Evolutionary conservation across 768 basidiomycete species (phyloP).

Genomic region (Cantharellus anzutake): DNA sequence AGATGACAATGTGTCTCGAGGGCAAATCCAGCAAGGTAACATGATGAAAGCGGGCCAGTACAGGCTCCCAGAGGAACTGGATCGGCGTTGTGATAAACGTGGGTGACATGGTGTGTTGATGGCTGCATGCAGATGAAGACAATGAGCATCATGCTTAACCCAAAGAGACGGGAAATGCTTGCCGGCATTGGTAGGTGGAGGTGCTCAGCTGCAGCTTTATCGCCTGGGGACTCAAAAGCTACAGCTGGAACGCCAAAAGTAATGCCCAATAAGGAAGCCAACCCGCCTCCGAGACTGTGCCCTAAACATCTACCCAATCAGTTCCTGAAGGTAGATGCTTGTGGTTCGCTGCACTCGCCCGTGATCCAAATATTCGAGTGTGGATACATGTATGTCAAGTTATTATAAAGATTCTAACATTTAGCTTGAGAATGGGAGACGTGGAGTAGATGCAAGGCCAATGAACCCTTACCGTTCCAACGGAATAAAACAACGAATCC

Average conservation of each 20-base stretch:
- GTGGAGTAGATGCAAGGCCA: not conserved
- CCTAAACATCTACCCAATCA: constrained; percentile 12
- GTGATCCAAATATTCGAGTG: constrained; percentile 75
- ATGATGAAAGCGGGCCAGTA: constrained; percentile 55
- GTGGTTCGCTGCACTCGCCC: constrained; percentile 20
- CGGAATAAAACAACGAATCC: constrained; percentile 74
- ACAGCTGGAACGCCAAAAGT: constrained; percentile 92
- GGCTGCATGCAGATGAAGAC: constrained; percentile 1
- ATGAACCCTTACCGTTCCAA: constrained; percentile 51
- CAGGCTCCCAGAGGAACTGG: constrained; percentile 79
- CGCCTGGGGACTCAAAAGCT: constrained; percentile 80
- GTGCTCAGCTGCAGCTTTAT: constrained; percentile 55
- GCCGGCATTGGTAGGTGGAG: constrained; percentile 8
- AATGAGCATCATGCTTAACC: not conserved
- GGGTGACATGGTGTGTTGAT: constrained; percentile 15
- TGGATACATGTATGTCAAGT: constrained; percentile 81
- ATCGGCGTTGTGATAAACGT: constrained; percentile 87
- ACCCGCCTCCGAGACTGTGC: constrained; percentile 70
- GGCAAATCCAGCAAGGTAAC: constrained; percentile 72
- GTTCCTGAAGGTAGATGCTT: too few relatives aligned
- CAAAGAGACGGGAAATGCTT: not conserved
- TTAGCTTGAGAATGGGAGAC: not conserved
- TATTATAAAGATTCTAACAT: constrained; percentile 74
- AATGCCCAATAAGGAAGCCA: constrained; percentile 69
- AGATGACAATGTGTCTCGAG: constrained; percentile 77